These are phyloP conservation scores for Leccinellum luteum DNA, from an alignment of 768 basidiomycete genomes.

Conservation along the genomic window DNA sequence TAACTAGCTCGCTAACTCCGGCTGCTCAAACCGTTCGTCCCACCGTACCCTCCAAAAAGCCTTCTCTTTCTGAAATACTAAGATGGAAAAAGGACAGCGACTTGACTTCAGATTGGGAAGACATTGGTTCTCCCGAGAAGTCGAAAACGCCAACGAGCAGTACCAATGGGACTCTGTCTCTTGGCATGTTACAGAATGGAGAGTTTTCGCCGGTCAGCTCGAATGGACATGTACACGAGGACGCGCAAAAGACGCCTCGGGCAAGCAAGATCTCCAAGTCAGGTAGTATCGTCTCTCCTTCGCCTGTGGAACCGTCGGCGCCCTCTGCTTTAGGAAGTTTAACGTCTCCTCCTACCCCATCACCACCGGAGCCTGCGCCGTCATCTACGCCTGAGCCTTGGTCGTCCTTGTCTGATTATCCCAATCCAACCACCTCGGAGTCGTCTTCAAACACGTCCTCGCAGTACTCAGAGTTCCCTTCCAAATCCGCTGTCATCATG, in stretches of 20 bases:
- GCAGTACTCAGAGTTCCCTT: conserved; percentile 50
- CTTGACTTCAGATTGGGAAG: conserved; percentile 64
- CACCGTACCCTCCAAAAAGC: conserved; percentile 51
- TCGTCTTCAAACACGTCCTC: conserved; percentile 76
- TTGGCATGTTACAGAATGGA: conserved; percentile 24
- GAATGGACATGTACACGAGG: conserved; percentile 30
- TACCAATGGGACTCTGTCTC: conserved; percentile 35
- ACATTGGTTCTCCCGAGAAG: conserved; percentile 44
- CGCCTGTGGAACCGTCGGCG: conserved; percentile 19
- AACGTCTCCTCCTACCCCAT: conserved; percentile 41
- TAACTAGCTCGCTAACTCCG: conserved; percentile 35
- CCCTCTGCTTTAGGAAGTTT: conserved; percentile 23
- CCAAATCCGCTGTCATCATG: conserved; percentile 54
- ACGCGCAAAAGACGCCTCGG: conserved; percentile 33
- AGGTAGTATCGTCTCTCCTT: conserved; percentile 17
- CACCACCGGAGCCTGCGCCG: conserved; percentile 54
- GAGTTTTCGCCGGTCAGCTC: conserved; percentile 30
- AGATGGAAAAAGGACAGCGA: conserved; percentile 55
- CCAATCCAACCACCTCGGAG: conserved; percentile 65
- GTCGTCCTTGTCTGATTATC: conserved; percentile 72
- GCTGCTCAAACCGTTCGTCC: conserved; percentile 35
- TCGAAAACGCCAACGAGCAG: conserved; percentile 49
- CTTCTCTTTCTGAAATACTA: conserved; percentile 66
- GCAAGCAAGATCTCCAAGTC: conserved; percentile 35
- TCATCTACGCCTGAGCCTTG: conserved; percentile 76